Base-by-base conservation (phyloP, 108 stramenopile genomes). In the Pseudonitzschia delicatissima region DNA sequence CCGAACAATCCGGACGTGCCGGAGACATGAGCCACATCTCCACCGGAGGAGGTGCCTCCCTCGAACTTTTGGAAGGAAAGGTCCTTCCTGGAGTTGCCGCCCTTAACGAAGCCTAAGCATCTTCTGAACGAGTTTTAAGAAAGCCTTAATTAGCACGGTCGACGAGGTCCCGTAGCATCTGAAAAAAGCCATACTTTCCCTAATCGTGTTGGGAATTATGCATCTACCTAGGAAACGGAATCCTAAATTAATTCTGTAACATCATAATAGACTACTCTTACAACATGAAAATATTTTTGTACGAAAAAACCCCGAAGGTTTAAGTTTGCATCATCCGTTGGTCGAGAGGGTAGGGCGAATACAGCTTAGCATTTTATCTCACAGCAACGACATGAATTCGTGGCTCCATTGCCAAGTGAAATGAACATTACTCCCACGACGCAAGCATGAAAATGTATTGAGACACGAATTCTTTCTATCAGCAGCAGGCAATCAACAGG, bases 41-140 rank as follows among this genome's bases (percentile, higher is more conserved):
- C 40, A 96, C 96, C 39, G 97, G 97, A 69, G 97, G 97, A 61
- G 99, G 99, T 78, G 99, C 99, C 49, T 95, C 94, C 44, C 80
- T 99, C 66, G 99, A 98, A 78, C 95, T 99, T 62, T 68, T 99
- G 47, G 98, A 97, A 82, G 98, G 98, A 59, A 97, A 99, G 93
- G 80, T 95, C 65, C 94, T 99, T 72, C 98, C 98, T 11, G 98
- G 98, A 68, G 96, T 99, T 74, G 95, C 92, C 51, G 98, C 98
- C 58, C 88, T 98, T 45, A 87, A 92, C 74, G 96, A 98, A 52
- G 87, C 88, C 64, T 87, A 92, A 87, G 68, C 53, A 55, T 33
- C 40, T 42, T 42, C 40, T 15, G 13, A 11, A 15, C 40, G 1
- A 42, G 15, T 34, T 55, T 55, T n/a, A 5, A 33, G 31, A 7